Evolutionary conservation across 108 stramenopile genomes (phyloP).

Genomic region (Mayamaea pseudoterrestris): DNA sequence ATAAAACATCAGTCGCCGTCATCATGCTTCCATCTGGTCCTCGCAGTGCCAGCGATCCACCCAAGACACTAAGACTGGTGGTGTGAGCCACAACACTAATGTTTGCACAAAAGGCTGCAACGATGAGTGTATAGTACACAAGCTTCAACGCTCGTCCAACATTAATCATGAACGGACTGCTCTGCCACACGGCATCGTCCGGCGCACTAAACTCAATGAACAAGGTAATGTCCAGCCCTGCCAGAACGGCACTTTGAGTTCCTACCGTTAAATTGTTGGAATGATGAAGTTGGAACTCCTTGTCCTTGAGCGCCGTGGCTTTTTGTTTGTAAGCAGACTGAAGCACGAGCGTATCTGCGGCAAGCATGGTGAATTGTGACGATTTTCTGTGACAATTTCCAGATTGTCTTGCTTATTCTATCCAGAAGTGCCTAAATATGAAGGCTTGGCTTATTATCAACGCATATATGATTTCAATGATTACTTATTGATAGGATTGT

Average conservation of each 20-base stretch:
- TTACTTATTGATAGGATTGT: too few relatives aligned
- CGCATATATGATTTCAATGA: too few relatives aligned
- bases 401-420: too few relatives aligned
- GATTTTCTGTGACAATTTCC: too few relatives aligned
- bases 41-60: conserved; percentile 71
- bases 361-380: conserved; percentile 62
- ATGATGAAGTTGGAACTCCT: conserved; percentile 88
- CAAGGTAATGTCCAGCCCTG: conserved; percentile 85
- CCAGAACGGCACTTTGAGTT: conserved; percentile 82
- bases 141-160: conserved; percentile 38
- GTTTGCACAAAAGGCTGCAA: conserved; percentile 75
- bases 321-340: conserved; percentile 80
- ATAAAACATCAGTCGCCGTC: conserved; percentile 83
- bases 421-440: too few relatives aligned
- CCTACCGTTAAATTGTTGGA: conserved; percentile 69
- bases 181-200: conserved; percentile 39
- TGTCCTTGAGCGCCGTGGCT: conserved; percentile 84
- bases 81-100: conserved; percentile 78
- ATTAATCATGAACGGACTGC: too few relatives aligned
- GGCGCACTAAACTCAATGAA: conserved; percentile 84
- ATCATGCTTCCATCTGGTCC: conserved; percentile 89
- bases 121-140: conserved; percentile 64
- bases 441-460: too few relatives aligned
- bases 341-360: conserved; percentile 83
- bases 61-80: conserved; percentile 66